Percentiles rank a stretch among this genome's conserved stretches.
These are phyloP conservation scores for Corrigiola litoralis DNA, from an alignment of 179 eudicot species.

Conservation along the genomic window DNA sequence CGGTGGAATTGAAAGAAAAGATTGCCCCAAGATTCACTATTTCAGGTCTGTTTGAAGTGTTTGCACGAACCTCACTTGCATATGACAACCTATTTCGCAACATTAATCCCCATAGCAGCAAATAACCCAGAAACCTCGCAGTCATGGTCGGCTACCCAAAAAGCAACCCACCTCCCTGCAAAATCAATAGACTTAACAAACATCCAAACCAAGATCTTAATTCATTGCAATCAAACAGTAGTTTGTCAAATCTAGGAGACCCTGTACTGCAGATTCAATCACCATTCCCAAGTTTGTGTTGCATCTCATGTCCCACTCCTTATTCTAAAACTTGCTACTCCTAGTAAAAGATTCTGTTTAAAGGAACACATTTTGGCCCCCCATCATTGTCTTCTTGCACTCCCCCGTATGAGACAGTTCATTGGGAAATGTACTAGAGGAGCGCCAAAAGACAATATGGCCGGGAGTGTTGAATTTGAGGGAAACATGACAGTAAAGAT, in stretches of 20 bases:
- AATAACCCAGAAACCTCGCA: slow-evolving; percentile 14
- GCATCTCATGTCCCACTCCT: no score
- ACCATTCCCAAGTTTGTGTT: no score
- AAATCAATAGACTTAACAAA: not conserved
- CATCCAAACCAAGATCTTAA: not conserved
- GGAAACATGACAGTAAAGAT: no score
- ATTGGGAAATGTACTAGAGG: no score
- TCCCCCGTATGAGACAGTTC: no score
- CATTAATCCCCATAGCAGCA: slow-evolving; percentile 10
- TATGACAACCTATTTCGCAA: slow-evolving; percentile 20
- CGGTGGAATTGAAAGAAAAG: slow-evolving; percentile 31
- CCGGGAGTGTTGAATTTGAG: no score
- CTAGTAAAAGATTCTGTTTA: no score
- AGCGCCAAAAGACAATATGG: no score
- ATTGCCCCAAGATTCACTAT: slow-evolving; percentile 56
- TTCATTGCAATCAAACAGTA: not conserved
- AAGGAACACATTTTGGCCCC: no score
- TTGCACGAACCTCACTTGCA: slow-evolving; percentile 22
- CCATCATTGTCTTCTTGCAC: no score
- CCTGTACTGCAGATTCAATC: no score
- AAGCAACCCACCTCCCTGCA: not conserved
- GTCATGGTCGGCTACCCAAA: slow-evolving; percentile 13
- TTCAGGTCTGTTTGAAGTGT: slow-evolving; percentile 42
- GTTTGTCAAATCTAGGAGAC: not conserved
- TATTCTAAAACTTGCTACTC: no score